Evolutionary conservation across 805 yeast species (phyloP).

Genomic region (Maudiozyma pseudohumilis): DNA sequence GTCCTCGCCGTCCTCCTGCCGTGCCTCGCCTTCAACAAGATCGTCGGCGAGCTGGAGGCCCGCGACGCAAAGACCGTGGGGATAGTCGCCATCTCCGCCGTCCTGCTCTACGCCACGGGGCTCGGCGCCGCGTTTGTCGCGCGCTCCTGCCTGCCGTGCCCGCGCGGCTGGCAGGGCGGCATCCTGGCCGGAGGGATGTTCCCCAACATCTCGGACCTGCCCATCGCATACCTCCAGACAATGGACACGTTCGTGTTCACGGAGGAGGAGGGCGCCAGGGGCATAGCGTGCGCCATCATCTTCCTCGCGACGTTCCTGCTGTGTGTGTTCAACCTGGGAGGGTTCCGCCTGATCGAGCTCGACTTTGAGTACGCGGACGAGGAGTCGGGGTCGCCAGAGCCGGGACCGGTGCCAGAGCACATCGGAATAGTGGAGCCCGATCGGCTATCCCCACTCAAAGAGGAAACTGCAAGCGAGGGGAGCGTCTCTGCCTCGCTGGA

Average conservation of each 20-base stretch:
- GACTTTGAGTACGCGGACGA: conserved; percentile 43
- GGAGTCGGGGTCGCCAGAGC: conserved; percentile 7
- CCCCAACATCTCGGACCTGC: conserved; percentile 68
- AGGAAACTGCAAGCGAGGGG: neutral
- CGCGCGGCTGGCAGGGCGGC: conserved; percentile 64
- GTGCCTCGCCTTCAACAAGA: conserved; percentile 51
- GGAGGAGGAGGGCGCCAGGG: conserved; percentile 53
- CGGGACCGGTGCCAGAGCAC: neutral
- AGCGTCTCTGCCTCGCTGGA: neutral
- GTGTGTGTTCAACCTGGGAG: conserved; percentile 69
- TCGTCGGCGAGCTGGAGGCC: conserved; percentile 50
- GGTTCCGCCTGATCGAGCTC: conserved; percentile 54
- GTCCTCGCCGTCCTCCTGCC: conserved; percentile 57
- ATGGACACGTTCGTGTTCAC: conserved; percentile 51
- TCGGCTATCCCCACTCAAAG: neutral
- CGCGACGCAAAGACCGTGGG: conserved; percentile 63
- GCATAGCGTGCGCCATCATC: conserved; percentile 76
- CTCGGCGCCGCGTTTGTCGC: conserved; percentile 34
- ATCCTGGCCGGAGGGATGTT: conserved; percentile 58
- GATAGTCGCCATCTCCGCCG: conserved; percentile 44
- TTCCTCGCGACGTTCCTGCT: conserved; percentile 58
- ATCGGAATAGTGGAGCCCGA: neutral
- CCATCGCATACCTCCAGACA: conserved; percentile 67
- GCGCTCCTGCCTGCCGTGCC: conserved; percentile 34
- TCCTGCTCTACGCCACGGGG: conserved; percentile 43